Evolutionary conservation across 2,329 filamentous ascomycete genomes (phyloP).

Genomic region (Ophiocordyceps camponoti-leonardi): DNA sequence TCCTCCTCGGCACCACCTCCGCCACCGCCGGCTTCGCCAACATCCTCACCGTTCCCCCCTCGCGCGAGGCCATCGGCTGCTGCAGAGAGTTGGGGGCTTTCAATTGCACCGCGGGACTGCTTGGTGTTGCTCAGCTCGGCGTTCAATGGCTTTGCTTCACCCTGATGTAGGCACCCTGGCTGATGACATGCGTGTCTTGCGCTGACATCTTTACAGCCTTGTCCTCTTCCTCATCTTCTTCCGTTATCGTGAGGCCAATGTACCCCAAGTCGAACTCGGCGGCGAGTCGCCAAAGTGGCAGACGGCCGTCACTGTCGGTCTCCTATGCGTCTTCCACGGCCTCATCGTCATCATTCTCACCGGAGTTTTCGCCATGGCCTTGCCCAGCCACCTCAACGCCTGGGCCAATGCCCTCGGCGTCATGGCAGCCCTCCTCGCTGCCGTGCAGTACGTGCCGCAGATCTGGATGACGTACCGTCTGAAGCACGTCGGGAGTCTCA

Average conservation of each 20-base stretch:
- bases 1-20: slow-evolving; percentile 83
- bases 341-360: slow-evolving; percentile 54
- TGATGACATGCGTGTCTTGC: not conserved
- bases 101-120: slow-evolving; percentile 67
- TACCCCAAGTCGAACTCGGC: slow-evolving; percentile 29
- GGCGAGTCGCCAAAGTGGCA: slow-evolving; percentile 50
- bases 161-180: slow-evolving; percentile 55
- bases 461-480: slow-evolving; percentile 81
- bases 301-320: slow-evolving; percentile 61
- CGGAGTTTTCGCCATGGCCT: slow-evolving; percentile 45
- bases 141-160: slow-evolving; percentile 86
- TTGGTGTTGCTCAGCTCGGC: slow-evolving; percentile 83
- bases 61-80: slow-evolving; percentile 67
- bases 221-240: slow-evolving; percentile 93
- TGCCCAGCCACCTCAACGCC: slow-evolving; percentile 44
- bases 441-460: slow-evolving; percentile 86
- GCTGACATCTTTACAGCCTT: slow-evolving; percentile 36
- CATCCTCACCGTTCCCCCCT: slow-evolving; percentile 75
- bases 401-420: slow-evolving; percentile 84
- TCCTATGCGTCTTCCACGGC: slow-evolving; percentile 57
- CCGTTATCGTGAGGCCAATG: slow-evolving; percentile 41
- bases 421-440: slow-evolving; percentile 60
- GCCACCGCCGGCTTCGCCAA: slow-evolving; percentile 82
- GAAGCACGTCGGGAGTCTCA: slow-evolving; percentile 76
- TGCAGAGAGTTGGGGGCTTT: slow-evolving; percentile 67